These are phyloP conservation scores for Exserohilum rostratum DNA, from an alignment of 2,329 filamentous ascomycete genomes.

Conservation along the genomic window DNA sequence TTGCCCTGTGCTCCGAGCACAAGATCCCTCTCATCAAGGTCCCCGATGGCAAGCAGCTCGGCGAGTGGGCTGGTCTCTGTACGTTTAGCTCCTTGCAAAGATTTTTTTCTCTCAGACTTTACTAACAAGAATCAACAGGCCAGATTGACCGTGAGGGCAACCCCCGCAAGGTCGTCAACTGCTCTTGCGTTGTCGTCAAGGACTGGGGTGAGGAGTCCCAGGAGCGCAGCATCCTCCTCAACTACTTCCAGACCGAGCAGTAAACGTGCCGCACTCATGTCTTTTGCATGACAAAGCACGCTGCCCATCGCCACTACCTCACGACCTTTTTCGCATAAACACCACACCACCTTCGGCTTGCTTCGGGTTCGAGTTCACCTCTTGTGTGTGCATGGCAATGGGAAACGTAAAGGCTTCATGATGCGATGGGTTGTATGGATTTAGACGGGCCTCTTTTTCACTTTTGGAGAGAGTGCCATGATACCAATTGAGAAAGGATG, in stretches of 20 bases:
- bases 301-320: slow-evolving; percentile 9
- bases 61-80: slow-evolving; percentile 99
- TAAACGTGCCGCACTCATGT: slow-evolving; percentile 42
- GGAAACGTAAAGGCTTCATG: slow-evolving; percentile 3
- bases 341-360: slow-evolving; percentile 17
- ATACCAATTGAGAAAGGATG: slow-evolving; percentile 15
- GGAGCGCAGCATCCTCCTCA: slow-evolving; percentile 98
- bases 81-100: too few species aligned
- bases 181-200: slow-evolving; percentile 99
- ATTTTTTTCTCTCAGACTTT: too few species aligned
- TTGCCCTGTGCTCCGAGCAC: slow-evolving; percentile 98
- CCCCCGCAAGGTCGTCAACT: slow-evolving; percentile 99
- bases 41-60: slow-evolving; percentile 98
- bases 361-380: slow-evolving; percentile 22
- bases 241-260: slow-evolving; percentile 97
- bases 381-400: slow-evolving; percentile 13
- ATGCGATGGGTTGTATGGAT: slow-evolving; percentile 22
- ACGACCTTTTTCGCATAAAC: slow-evolving; percentile 4
- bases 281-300: not conserved
- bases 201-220: slow-evolving; percentile 99
- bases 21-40: slow-evolving; percentile 99
- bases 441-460: slow-evolving; percentile 15
- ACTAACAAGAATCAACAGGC: slow-evolving; percentile 60
- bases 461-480: not conserved
- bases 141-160: slow-evolving; percentile 99